phyloP scores from a whole-genome alignment of 306 rosid genomes.

The Arachis hypogaea region DNA sequence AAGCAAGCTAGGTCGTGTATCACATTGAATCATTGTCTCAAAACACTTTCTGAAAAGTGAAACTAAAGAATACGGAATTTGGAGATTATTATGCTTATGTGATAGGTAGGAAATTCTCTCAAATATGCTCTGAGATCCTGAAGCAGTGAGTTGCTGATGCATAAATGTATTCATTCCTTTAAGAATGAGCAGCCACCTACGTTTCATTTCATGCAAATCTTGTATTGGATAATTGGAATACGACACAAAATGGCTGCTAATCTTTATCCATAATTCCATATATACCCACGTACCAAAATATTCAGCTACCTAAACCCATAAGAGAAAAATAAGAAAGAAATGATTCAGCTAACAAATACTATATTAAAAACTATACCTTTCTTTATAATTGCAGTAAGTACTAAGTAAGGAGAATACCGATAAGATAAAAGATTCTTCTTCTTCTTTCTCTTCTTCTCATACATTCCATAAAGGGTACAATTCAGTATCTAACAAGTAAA shows the following conservation, averaged over 20 bases:
- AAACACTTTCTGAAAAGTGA: constrained; percentile 1
- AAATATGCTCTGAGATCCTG: background rate
- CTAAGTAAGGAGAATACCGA: no score
- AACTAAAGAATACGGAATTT: background rate
- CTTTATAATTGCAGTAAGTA: no score
- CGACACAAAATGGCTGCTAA: background rate
- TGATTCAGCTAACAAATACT: no score
- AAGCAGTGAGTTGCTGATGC: background rate
- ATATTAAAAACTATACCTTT: no score
- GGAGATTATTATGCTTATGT: constrained; percentile 20
- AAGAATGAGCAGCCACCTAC: constrained; percentile 5
- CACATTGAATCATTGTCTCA: background rate
- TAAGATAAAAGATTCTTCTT: no score
- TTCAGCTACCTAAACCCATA: no score
- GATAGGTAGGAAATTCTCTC: constrained; percentile 21
- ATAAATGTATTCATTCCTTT: constrained; percentile 20
- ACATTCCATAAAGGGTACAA: no score
- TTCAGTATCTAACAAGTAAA: no score
- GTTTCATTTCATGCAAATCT: constrained; percentile 3
- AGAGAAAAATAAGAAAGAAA: no score
- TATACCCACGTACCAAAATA: no score
- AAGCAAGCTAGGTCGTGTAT: background rate
- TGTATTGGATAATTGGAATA: background rate
- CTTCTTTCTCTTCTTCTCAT: no score
- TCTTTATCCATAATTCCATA: background rate